These are phyloP conservation scores for Mallotus japonicus DNA, from an alignment of 441 rosid genomes.

Conservation along the genomic window DNA sequence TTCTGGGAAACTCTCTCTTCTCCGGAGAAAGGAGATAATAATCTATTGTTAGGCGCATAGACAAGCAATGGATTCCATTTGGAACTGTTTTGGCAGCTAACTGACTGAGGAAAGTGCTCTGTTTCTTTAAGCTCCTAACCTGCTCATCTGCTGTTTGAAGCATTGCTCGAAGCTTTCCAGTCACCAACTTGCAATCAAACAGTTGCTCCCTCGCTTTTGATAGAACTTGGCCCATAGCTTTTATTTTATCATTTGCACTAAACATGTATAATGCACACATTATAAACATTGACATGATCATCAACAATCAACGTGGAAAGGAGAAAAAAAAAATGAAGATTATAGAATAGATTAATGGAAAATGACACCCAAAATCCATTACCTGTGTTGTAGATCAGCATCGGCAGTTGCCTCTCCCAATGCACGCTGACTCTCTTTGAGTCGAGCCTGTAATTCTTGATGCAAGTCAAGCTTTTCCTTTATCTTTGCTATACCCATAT, in stretches of 20 bases:
- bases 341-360: constrained; percentile 11
- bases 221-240: constrained; percentile 86
- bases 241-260: constrained; percentile 78
- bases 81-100: constrained; percentile 98
- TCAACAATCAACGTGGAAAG: constrained; percentile 14
- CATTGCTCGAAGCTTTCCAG: constrained; percentile 96
- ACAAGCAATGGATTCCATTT: constrained; percentile 87
- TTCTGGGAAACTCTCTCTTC: constrained; percentile 80
- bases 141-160: constrained; percentile 96
- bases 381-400: constrained; percentile 86
- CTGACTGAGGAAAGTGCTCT: constrained; percentile 98
- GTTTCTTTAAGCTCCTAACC: constrained; percentile 96
- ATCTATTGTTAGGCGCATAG: constrained; percentile 91
- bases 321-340: constrained; percentile 7
- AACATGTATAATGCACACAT: constrained; percentile 10
- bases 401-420: constrained; percentile 69
- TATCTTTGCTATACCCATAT: constrained; percentile 67
- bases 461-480: constrained; percentile 64
- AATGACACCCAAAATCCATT: constrained; percentile 17
- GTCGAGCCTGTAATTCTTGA: constrained; percentile 66
- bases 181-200: constrained; percentile 90
- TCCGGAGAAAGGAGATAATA: constrained; percentile 84
- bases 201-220: constrained; percentile 76
- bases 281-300: constrained; percentile 16
- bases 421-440: constrained; percentile 83